These are phyloP conservation scores for Russula sp. DNA, from an alignment of 768 basidiomycete species.

Conservation along the genomic window DNA sequence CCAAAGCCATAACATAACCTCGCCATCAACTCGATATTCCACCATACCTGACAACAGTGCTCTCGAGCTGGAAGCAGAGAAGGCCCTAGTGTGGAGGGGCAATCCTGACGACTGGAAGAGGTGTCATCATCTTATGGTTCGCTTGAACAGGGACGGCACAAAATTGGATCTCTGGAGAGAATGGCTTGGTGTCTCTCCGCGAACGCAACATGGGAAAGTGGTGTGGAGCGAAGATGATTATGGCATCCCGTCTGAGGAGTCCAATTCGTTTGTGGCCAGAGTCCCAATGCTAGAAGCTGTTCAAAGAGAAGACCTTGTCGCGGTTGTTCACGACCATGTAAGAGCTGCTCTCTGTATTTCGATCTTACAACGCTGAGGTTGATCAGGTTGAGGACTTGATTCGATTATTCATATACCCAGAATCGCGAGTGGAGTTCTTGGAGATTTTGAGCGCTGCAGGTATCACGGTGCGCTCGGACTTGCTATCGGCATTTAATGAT, in stretches of 20 bases:
- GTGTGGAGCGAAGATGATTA: constrained; percentile 45
- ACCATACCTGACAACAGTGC: background rate
- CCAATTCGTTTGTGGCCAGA: background rate
- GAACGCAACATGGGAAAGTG: constrained; percentile 35
- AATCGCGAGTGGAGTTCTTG: constrained; percentile 66
- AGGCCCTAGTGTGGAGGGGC: constrained; percentile 45
- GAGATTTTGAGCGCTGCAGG: constrained; percentile 42
- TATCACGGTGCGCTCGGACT: constrained; percentile 31
- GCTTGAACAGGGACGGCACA: constrained; percentile 57
- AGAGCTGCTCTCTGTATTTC: constrained; percentile 27
- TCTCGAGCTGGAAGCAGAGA: constrained; percentile 12
- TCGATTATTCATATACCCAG: constrained; percentile 61
- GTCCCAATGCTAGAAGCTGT: background rate
- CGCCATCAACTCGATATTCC: background rate
- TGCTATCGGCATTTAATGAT: constrained; percentile 25
- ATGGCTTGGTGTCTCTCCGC: constrained; percentile 51
- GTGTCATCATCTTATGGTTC: constrained; percentile 47
- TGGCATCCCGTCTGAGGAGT: constrained; percentile 24
- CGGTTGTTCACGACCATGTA: constrained; percentile 56
- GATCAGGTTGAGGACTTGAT: constrained; percentile 52
- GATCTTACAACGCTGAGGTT: background rate
- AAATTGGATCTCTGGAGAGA: constrained; percentile 70
- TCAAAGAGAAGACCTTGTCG: constrained; percentile 37
- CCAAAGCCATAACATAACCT: background rate
- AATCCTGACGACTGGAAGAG: constrained; percentile 56